These are phyloP conservation scores for Sequoiadendron giganteum DNA, from an alignment of 75 land plant species.

Conservation along the genomic window DNA sequence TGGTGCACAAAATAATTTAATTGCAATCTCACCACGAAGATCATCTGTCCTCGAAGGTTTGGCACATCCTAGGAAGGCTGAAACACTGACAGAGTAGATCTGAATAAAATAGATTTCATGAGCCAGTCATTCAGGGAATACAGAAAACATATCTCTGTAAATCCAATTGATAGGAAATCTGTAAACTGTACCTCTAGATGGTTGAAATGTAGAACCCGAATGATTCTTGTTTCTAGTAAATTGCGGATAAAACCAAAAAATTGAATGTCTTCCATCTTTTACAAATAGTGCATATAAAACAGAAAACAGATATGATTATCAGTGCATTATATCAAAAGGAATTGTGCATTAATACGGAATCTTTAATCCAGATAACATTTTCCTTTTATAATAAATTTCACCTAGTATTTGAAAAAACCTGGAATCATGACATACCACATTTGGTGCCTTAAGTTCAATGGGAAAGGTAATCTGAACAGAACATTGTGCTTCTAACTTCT, in stretches of 20 bases:
- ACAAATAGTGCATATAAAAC: neutral
- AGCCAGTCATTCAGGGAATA: neutral
- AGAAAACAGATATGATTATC: neutral
- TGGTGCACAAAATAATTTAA: slow-evolving; percentile 97
- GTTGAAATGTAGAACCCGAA: slow-evolving; percentile 89
- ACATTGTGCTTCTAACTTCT: slow-evolving; percentile 98
- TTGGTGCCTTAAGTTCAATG: slow-evolving; percentile 74
- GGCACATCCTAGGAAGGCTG: slow-evolving; percentile 90
- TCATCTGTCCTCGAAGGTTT: slow-evolving; percentile 79
- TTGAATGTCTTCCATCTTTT: slow-evolving; percentile 93
- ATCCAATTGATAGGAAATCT: neutral
- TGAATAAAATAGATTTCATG: slow-evolving; percentile 23
- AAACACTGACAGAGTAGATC: slow-evolving; percentile 90
- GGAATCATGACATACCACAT: slow-evolving; percentile 51
- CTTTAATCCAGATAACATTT: neutral
- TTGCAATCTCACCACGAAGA: slow-evolving; percentile 89
- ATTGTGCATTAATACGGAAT: neutral
- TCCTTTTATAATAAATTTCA: neutral
- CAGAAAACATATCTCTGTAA: neutral
- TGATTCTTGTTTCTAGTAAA: slow-evolving; percentile 84
- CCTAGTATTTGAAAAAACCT: neutral
- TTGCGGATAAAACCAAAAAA: slow-evolving; percentile 84
- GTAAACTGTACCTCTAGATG: slow-evolving; percentile 75
- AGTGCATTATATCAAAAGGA: neutral
- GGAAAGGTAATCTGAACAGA: slow-evolving; percentile 96